Conservation (phyloP, 192 early-diverging fungal genomes). For the Backusella psychrophila region DNA sequence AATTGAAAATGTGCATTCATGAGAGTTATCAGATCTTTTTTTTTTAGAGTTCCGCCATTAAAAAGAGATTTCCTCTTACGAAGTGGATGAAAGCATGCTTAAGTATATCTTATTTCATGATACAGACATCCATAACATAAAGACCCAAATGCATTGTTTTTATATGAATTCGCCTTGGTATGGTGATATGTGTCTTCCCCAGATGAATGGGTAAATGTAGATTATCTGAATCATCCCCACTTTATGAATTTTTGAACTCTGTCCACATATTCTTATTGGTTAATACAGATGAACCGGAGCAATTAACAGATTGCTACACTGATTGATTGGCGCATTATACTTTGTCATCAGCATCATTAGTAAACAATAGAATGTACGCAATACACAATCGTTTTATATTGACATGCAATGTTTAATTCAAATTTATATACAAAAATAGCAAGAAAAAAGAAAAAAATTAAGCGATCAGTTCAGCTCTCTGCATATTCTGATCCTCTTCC, state of each 20-base stretch:
- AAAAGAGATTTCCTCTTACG: neutral
- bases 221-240: neutral
- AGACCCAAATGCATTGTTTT: neutral
- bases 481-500: neutral
- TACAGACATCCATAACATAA: neutral
- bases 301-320: neutral
- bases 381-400: too few relatives aligned
- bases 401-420: neutral
- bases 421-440: neutral
- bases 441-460: neutral
- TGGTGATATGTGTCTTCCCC: neutral
- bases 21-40: neutral
- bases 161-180: too few relatives aligned
- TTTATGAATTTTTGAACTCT: neutral
- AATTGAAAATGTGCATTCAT: neutral
- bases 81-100: neutral
- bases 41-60: neutral
- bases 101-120: too few relatives aligned
- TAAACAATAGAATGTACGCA: neutral
- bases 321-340: neutral
- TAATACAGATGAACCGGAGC: neutral
- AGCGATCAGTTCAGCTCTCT: constrained; percentile 5
- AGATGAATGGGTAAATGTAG: neutral
- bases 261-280: neutral
- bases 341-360: neutral